phyloP scores from a whole-genome alignment of 192 early-diverging fungal genomes.

The Dispira simplex region DNA sequence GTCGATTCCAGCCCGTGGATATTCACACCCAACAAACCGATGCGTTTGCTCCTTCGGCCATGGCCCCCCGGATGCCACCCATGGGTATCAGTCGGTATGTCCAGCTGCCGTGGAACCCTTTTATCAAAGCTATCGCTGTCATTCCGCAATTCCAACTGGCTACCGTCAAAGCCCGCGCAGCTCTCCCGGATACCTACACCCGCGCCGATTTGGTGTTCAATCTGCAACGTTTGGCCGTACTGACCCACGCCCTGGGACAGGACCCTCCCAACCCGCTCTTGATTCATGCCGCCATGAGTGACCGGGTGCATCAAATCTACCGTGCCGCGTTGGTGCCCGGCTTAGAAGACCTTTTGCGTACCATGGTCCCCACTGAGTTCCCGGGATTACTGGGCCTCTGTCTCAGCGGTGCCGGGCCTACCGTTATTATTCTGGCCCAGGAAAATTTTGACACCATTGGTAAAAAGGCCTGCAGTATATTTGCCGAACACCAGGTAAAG shows the following conservation, averaged over 20 bases:
- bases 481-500: constrained; percentile 32
- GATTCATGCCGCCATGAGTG: constrained; percentile 87
- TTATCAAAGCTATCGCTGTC: constrained; percentile 58
- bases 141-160: constrained; percentile 88
- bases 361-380: constrained; percentile 51
- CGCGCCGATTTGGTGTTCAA: constrained; percentile 86
- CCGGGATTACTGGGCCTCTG: constrained; percentile 87
- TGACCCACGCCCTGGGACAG: constrained; percentile 63
- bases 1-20: background rate
- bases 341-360: constrained; percentile 65
- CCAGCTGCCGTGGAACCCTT: constrained; percentile 43
- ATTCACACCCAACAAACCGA: background rate
- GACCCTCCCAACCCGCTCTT: constrained; percentile 56
- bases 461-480: constrained; percentile 39
- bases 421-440: constrained; percentile 78
- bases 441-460: constrained; percentile 80
- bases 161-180: constrained; percentile 81
- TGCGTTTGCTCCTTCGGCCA: constrained; percentile 9
- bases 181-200: constrained; percentile 60
- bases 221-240: constrained; percentile 85
- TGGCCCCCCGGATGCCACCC: constrained; percentile 31
- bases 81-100: constrained; percentile 52
- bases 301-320: constrained; percentile 95
- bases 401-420: constrained; percentile 92
- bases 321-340: constrained; percentile 89